phyloP scores from a whole-genome alignment of 495 filamentous ascomycete species.

The Penicillium nucicola region DNA sequence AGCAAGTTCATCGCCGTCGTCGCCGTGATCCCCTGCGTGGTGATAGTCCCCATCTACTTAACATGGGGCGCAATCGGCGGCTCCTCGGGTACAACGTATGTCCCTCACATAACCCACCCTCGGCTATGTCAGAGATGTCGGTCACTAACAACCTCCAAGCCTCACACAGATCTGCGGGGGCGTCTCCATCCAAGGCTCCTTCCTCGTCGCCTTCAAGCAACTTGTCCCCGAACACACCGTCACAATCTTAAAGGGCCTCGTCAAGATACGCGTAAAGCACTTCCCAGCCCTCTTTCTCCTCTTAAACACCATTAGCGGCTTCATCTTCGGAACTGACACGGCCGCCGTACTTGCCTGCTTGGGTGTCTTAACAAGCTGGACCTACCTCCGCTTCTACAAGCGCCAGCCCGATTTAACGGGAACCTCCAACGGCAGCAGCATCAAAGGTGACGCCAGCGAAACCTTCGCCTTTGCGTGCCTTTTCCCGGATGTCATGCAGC shows the following conservation, averaged over 20 bases:
- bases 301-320: slow-evolving; percentile 69
- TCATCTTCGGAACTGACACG: slow-evolving; percentile 83
- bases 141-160: slow-evolving; percentile 42
- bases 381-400: slow-evolving; percentile 94
- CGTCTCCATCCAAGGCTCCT: slow-evolving; percentile 84
- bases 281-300: slow-evolving; percentile 89
- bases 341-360: slow-evolving; percentile 75
- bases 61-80: slow-evolving; percentile 67
- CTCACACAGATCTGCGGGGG: slow-evolving; percentile 81
- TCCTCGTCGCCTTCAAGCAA: slow-evolving; percentile 97
- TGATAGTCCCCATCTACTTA: slow-evolving; percentile 70
- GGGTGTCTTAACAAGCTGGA: slow-evolving; percentile 88
- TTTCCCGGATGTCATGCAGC: slow-evolving; percentile 84
- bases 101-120: slow-evolving; percentile 16
- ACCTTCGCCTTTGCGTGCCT: slow-evolving; percentile 94
- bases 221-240: slow-evolving; percentile 98
- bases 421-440: slow-evolving; percentile 46
- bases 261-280: slow-evolving; percentile 90
- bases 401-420: slow-evolving; percentile 62
- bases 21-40: slow-evolving; percentile 73
- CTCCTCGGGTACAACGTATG: slow-evolving; percentile 67
- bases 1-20: slow-evolving; percentile 82
- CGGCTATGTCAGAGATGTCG: slow-evolving; percentile 16
- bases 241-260: slow-evolving; percentile 77
- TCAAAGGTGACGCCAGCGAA: slow-evolving; percentile 85